Percentiles rank a stretch among this genome's conserved stretches.
These are phyloP conservation scores for Capronia coronata DNA, from an alignment of 2,329 filamentous ascomycete species.

Conservation along the genomic window DNA sequence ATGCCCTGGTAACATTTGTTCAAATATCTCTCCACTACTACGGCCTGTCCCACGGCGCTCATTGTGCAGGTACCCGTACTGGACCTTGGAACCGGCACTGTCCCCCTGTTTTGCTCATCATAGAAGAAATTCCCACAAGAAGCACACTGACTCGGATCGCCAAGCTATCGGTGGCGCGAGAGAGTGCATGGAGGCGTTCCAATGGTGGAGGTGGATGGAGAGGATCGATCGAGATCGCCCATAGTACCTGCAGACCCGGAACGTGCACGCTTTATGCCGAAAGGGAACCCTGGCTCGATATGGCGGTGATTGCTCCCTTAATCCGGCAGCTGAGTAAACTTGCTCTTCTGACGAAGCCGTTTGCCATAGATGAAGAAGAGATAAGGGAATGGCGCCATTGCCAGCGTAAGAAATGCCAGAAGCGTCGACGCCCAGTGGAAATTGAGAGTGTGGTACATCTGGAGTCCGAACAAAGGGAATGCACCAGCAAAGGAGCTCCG, in stretches of 20 bases:
- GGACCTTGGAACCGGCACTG: not conserved
- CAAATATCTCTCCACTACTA: not conserved
- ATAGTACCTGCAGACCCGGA: not conserved
- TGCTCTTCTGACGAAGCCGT: conserved; percentile 41
- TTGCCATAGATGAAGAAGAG: conserved; percentile 46
- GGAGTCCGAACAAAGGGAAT: conserved; percentile 41
- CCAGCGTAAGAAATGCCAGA: conserved; percentile 36
- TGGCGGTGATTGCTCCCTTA: not conserved
- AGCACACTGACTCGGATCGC: not conserved
- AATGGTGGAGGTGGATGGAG: not conserved
- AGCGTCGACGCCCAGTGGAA: conserved; percentile 39
- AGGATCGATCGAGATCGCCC: not conserved
- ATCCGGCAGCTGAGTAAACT: conserved; percentile 30
- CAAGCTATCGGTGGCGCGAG: not conserved
- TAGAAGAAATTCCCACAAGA: not conserved
- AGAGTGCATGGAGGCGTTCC: not conserved
- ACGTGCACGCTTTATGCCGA: not conserved
- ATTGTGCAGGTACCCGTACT: not conserved
- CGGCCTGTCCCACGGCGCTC: not conserved
- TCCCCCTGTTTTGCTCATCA: not conserved
- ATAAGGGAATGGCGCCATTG: conserved; percentile 46
- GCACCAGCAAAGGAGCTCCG: conserved; percentile 72
- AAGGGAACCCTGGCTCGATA: not conserved
- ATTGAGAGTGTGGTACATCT: conserved; percentile 37
- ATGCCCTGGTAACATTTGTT: not conserved